Percentiles rank a stretch among this genome's conserved stretches.
phyloP scores from a whole-genome alignment of 2,329 filamentous ascomycete species.

The Beauveria brongniartii region DNA sequence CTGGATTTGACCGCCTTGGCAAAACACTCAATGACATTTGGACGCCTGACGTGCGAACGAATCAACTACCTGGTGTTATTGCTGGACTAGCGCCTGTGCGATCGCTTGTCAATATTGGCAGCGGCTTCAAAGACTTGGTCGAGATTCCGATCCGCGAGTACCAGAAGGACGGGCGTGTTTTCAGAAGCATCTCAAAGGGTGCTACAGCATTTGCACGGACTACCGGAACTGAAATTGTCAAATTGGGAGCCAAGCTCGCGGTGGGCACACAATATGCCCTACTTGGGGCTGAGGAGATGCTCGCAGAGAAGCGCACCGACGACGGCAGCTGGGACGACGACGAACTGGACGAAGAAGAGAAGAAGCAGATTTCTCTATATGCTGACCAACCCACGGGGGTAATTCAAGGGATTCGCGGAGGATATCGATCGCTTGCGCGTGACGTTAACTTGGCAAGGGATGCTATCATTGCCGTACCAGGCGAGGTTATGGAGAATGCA shows the following conservation, averaged over 20 bases:
- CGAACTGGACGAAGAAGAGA: slow-evolving; percentile 57
- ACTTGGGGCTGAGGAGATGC: slow-evolving; percentile 76
- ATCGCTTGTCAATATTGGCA: slow-evolving; percentile 83
- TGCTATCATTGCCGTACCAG: slow-evolving; percentile 89
- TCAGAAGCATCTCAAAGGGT: slow-evolving; percentile 87
- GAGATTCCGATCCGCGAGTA: slow-evolving; percentile 90
- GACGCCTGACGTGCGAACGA: slow-evolving; percentile 85
- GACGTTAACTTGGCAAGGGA: slow-evolving; percentile 83
- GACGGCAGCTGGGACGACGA: slow-evolving; percentile 49
- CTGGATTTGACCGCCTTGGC: slow-evolving; percentile 83
- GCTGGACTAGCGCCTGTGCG: slow-evolving; percentile 86
- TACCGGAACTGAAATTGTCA: slow-evolving; percentile 89
- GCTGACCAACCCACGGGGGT: slow-evolving; percentile 90
- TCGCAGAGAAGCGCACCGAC: slow-evolving; percentile 39
- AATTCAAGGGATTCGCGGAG: slow-evolving; percentile 74
- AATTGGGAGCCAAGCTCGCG: slow-evolving; percentile 86
- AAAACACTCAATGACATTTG: slow-evolving; percentile 91
- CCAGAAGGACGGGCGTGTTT: slow-evolving; percentile 82
- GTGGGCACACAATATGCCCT: slow-evolving; percentile 92
- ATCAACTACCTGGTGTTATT: slow-evolving; percentile 82
- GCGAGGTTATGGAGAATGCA: slow-evolving; percentile 79
- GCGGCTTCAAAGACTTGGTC: slow-evolving; percentile 76
- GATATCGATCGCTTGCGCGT: slow-evolving; percentile 72
- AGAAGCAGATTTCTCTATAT: slow-evolving; percentile 79
- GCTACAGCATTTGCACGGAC: slow-evolving; percentile 84